Conservation (phyloP, 2,329 filamentous ascomycete species). For the Colletotrichum sansevieriae region DNA sequence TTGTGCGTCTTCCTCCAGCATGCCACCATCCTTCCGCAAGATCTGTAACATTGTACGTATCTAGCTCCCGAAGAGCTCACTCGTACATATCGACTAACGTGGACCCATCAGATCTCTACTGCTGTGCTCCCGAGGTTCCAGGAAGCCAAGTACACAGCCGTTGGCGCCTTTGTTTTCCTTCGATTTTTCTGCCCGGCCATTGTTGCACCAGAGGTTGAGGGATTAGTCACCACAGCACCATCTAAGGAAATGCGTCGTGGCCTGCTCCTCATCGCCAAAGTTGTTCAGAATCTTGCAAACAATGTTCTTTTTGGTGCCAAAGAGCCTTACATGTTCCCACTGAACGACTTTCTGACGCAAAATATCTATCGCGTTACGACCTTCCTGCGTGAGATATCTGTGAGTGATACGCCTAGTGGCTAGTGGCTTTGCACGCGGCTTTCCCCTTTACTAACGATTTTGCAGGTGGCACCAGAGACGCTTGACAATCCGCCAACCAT, state of each 20-base stretch:
- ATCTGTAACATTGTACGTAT: slow-evolving; percentile 74
- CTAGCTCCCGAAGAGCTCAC: neutral
- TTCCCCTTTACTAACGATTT: slow-evolving; percentile 7
- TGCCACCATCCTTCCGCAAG: slow-evolving; percentile 73
- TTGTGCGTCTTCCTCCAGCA: slow-evolving; percentile 70
- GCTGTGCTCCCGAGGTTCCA: slow-evolving; percentile 75
- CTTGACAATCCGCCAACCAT: slow-evolving; percentile 55
- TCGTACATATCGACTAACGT: slow-evolving; percentile 36
- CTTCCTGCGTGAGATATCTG: slow-evolving; percentile 76
- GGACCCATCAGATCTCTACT: slow-evolving; percentile 65
- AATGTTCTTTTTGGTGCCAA: slow-evolving; percentile 80
- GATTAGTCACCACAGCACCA: slow-evolving; percentile 70
- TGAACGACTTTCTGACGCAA: slow-evolving; percentile 76
- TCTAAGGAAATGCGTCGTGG: slow-evolving; percentile 79
- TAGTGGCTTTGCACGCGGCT: neutral
- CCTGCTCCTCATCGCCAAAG: slow-evolving; percentile 76
- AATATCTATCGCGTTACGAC: slow-evolving; percentile 77
- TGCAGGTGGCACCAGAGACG: slow-evolving; percentile 61
- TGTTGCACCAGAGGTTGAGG: slow-evolving; percentile 76
- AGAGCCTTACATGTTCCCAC: slow-evolving; percentile 78
- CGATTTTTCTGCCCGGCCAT: slow-evolving; percentile 81
- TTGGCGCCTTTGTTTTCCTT: slow-evolving; percentile 78
- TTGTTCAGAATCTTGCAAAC: slow-evolving; percentile 79
- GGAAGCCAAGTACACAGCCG: slow-evolving; percentile 79
- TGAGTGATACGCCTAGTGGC: slow-evolving; percentile 52